Evolutionary conservation across 345 rosid species (phyloP).

Genomic region (Populus deltoides): DNA sequence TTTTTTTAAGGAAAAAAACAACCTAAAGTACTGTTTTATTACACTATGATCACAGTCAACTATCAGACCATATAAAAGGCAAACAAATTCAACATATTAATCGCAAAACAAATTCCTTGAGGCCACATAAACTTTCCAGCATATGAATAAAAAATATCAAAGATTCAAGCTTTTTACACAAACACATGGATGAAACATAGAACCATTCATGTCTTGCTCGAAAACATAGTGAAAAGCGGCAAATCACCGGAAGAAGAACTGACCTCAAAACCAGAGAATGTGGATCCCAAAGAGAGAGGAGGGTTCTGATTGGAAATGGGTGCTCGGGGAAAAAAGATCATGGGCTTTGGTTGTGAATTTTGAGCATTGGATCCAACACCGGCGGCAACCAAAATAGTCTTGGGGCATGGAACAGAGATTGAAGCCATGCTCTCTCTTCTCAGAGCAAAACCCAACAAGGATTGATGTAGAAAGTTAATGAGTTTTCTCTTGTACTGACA

Average conservation of each 20-base stretch:
- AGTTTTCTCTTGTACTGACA: background rate
- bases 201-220: background rate
- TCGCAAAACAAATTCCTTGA: background rate
- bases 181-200: background rate
- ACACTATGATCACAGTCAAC: no score
- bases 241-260: background rate
- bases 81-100: background rate
- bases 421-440: slow-evolving; percentile 47
- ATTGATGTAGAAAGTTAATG: background rate
- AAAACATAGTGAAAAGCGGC: background rate
- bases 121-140: background rate
- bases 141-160: background rate
- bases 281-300: slow-evolving; percentile 26
- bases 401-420: slow-evolving; percentile 57
- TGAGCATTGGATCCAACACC: slow-evolving; percentile 41
- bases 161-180: background rate
- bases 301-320: slow-evolving; percentile 7
- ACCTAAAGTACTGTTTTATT: background rate
- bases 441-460: background rate
- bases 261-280: slow-evolving; percentile 47
- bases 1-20: background rate
- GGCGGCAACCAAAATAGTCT: slow-evolving; percentile 43
- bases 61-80: background rate
- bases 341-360: slow-evolving; percentile 24
- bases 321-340: slow-evolving; percentile 28